Conservation (phyloP, 139 green algal species). For the Diplosphaera chodatii region DNA sequence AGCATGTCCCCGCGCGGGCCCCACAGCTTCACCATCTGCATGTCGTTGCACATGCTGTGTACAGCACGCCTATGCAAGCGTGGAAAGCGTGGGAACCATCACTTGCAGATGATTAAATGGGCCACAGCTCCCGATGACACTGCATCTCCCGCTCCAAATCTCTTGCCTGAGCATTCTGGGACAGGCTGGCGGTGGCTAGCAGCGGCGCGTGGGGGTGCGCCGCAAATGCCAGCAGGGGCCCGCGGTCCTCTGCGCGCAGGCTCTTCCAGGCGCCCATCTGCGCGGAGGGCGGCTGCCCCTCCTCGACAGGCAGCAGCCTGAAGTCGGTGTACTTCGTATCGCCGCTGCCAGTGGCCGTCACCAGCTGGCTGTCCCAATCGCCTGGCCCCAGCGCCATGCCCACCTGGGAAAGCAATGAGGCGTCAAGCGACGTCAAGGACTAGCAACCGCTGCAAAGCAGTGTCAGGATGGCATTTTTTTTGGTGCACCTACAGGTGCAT, state of each 20-base stretch:
- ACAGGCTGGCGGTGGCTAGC: slow-evolving; percentile 62
- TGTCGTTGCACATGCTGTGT: too few relatives aligned
- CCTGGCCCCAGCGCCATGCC: slow-evolving; percentile 64
- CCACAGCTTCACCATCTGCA: slow-evolving; percentile 52
- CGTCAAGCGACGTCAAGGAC: too few relatives aligned
- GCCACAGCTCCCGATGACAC: too few relatives aligned
- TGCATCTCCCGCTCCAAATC: too few relatives aligned
- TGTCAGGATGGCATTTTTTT: too few relatives aligned
- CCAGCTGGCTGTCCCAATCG: slow-evolving; percentile 34
- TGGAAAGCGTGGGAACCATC: too few relatives aligned
- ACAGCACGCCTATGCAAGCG: too few relatives aligned
- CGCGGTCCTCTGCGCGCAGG: slow-evolving; percentile 67
- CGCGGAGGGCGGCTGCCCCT: not conserved
- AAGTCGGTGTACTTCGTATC: slow-evolving; percentile 76
- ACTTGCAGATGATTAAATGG: too few relatives aligned
- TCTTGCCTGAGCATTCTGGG: not conserved
- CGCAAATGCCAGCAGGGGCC: slow-evolving; percentile 61
- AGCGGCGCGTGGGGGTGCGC: slow-evolving; percentile 72
- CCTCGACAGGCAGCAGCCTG: slow-evolving; percentile 26
- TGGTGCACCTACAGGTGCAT: too few relatives aligned
- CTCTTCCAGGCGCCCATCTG: slow-evolving; percentile 39
- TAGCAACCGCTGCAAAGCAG: too few relatives aligned
- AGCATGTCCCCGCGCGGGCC: slow-evolving; percentile 48
- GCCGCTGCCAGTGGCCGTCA: slow-evolving; percentile 47
- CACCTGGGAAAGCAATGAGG: too few relatives aligned